Base-by-base conservation (phyloP, 73 alveolate species). In the Paramecium pentaurelia region DNA sequence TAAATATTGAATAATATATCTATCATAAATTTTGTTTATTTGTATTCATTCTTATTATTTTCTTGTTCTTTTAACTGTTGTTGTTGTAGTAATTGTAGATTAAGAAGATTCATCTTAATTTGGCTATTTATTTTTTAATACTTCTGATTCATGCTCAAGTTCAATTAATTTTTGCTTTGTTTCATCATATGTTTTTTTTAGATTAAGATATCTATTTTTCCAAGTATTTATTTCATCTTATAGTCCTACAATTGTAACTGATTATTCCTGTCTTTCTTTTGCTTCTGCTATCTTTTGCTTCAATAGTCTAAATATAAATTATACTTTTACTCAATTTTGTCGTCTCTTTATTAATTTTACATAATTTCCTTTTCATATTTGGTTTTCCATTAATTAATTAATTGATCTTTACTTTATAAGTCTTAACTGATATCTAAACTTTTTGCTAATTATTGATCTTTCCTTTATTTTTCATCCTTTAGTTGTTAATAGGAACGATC, bases 381-480 rank as follows among this genome's bases (percentile, higher is more conserved):
- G 0, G 42, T 18, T 64, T 64, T 28, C 84, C 84, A 64, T 28
- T 34, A 2, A 32, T 64, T n/a, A 1, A 64, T 64, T 34, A 64
- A 1, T 16, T 64, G 27, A 64, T 64, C 84, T 14, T 64, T 64
- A 64, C 28, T 64, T 10, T 11, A 12, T 3, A 64, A 6, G 16
- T 64, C 84, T 28, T 64, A 32, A 64, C 84, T 28, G 84, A 64
- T 64, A 64, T 64, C 84, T 64, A 64, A 64, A 64, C 84, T 64
- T 32, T 64, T 64, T 12, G 84, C 84, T 64, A 32, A 64, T 64
- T 34, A n/a, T 64, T 64, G 27, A 12, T 64, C 47, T n/a, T 64
- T 64, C 30, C 47, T 64, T 34, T 28, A 28, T 32, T 64, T 64
- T 64, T 64, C 84, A 3, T 64, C 84, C 47, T 11, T 34, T 12